Percentiles rank a stretch among this genome's conserved stretches.
Conservation (phyloP, 768 basidiomycete species). For the Agaricus sinodeliciosus region DNA sequence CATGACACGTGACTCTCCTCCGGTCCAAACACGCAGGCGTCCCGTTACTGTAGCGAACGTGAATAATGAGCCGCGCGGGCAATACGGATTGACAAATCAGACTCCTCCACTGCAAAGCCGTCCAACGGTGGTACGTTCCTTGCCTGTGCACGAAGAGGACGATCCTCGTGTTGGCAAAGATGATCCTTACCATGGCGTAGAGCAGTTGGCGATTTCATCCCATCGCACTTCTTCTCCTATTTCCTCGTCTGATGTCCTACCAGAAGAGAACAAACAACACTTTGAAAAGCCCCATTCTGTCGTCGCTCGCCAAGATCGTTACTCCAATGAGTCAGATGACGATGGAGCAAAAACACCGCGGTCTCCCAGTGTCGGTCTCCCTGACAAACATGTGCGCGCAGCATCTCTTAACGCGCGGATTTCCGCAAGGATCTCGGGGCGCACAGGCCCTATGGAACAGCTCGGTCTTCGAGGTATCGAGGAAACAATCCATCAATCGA, state of each 20-base stretch:
- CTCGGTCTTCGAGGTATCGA: conserved; percentile 5
- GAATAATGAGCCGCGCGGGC: conserved; percentile 21
- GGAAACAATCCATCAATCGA: conserved; percentile 5
- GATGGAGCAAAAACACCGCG: conserved; percentile 60
- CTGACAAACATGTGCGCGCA: conserved; percentile 27
- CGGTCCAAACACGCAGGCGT: conserved; percentile 20
- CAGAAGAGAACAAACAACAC: conserved; percentile 28
- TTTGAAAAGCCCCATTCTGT: conserved; percentile 22
- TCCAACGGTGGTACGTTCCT: conserved; percentile 57
- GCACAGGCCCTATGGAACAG: conserved; percentile 6
- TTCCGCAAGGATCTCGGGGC: neutral
- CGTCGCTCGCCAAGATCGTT: conserved; percentile 30
- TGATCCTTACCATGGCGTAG: conserved; percentile 26
- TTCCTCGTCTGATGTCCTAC: conserved; percentile 49
- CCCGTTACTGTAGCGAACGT: conserved; percentile 14
- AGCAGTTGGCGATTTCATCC: conserved; percentile 24
- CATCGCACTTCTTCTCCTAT: conserved; percentile 38
- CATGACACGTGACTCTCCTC: conserved; percentile 37
- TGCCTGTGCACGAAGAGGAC: conserved; percentile 77
- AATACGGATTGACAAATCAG: conserved; percentile 36
- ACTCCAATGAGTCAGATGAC: conserved; percentile 38
- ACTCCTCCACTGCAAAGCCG: conserved; percentile 54
- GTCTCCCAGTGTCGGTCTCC: conserved; percentile 57
- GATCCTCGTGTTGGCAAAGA: conserved; percentile 36
- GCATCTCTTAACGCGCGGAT: neutral